phyloP scores from a whole-genome alignment of 2,329 filamentous ascomycete species.

The Paraphaeosphaeria minitans region DNA sequence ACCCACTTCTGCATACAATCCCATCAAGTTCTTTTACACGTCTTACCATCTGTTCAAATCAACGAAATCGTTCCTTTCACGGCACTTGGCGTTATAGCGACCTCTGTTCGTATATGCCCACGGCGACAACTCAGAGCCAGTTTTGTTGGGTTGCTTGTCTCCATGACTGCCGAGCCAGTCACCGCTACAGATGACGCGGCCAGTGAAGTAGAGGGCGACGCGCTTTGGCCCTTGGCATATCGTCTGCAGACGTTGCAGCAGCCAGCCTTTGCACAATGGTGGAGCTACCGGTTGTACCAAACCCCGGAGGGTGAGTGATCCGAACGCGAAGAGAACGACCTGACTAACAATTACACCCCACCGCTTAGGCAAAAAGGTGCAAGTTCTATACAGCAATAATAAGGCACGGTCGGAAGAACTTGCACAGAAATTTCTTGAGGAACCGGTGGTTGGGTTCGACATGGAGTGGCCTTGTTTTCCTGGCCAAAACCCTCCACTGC shows the following conservation, averaged over 20 bases:
- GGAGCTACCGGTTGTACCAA: slow-evolving; percentile 72
- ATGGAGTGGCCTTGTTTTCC: slow-evolving; percentile 76
- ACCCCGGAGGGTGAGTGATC: slow-evolving; percentile 46
- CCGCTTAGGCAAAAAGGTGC: slow-evolving; percentile 56
- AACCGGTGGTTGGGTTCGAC: slow-evolving; percentile 83
- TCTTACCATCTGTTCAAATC: not conserved
- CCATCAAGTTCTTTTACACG: not conserved
- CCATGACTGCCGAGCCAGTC: not conserved
- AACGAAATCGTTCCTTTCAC: not conserved
- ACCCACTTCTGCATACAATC: not conserved
- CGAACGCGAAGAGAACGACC: not conserved
- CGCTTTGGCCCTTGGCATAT: slow-evolving; percentile 20
- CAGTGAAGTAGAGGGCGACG: not conserved
- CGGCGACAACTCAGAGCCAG: not conserved
- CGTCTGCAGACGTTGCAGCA: slow-evolving; percentile 10
- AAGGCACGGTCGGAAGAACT: slow-evolving; percentile 70
- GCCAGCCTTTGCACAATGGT: slow-evolving; percentile 52
- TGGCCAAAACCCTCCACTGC: slow-evolving; percentile 55
- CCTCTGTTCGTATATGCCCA: not conserved
- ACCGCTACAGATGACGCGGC: not conserved
- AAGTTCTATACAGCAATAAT: slow-evolving; percentile 78
- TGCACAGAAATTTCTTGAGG: slow-evolving; percentile 67
- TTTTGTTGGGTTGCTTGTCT: not conserved
- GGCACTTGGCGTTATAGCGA: not conserved
- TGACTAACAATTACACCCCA: not conserved